A percentile compares a stretch with the other conserved stretches of the same genome.
Conservation (phyloP, 768 basidiomycete genomes). For the Pisolithus microcarpus region DNA sequence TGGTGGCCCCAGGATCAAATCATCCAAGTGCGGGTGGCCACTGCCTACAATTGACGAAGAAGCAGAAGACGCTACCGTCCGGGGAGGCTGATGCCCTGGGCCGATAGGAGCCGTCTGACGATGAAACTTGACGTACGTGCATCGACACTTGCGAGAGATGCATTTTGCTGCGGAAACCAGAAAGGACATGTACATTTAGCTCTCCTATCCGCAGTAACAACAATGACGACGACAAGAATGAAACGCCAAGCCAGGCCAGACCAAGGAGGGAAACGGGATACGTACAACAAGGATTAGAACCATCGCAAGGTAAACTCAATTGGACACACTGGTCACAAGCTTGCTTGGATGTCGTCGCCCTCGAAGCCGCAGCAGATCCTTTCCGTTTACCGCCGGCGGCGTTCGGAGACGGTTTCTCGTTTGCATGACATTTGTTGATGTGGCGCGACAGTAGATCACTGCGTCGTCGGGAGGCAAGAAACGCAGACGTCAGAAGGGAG, state of each 20-base stretch:
- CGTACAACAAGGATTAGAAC: constrained; percentile 71
- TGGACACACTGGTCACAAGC: constrained; percentile 83
- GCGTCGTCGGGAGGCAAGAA: constrained; percentile 3
- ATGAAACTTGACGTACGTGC: constrained; percentile 79
- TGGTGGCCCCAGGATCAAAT: constrained; percentile 36
- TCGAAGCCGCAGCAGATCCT: constrained; percentile 56
- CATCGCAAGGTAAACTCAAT: constrained; percentile 68
- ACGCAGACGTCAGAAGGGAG: not conserved
- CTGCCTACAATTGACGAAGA: constrained; percentile 15
- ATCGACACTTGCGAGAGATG: constrained; percentile 57
- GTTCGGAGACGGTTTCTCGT: constrained; percentile 48
- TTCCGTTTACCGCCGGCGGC: constrained; percentile 47
- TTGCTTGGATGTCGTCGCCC: constrained; percentile 75
- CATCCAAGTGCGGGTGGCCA: constrained; percentile 30
- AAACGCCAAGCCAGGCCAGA: no score
- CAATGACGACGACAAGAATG: no score
- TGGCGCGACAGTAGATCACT: constrained; percentile 84
- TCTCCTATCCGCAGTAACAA: no score
- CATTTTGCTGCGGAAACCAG: constrained; percentile 54
- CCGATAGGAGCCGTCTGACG: constrained; percentile 74
- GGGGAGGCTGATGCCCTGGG: constrained; percentile 51
- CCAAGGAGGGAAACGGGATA: constrained; percentile 9
- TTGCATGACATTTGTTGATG: constrained; percentile 81
- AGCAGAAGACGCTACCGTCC: constrained; percentile 29
- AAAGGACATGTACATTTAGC: constrained; percentile 1